Conservation (phyloP, 805 yeast genomes). For the Pichia heedii region DNA sequence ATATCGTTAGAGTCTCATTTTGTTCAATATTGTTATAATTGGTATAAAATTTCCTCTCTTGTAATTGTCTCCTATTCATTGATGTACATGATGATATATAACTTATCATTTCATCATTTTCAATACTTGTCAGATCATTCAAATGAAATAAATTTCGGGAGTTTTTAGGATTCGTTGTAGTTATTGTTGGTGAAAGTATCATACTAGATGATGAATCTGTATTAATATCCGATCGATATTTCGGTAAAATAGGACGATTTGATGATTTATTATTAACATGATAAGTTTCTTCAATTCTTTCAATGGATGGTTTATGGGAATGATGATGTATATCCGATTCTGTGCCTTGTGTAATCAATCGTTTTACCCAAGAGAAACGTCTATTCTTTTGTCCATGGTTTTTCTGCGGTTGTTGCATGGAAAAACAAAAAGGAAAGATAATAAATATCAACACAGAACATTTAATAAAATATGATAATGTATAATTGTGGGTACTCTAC, state of each 20-base stretch:
- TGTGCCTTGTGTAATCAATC: background rate
- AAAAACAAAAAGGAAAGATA: too few relatives aligned
- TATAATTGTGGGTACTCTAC: too few relatives aligned
- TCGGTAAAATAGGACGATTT: background rate
- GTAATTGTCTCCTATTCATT: background rate
- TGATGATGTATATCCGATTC: background rate
- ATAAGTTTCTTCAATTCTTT: background rate
- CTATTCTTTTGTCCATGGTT: background rate
- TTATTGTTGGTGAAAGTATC: background rate
- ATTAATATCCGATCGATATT: background rate
- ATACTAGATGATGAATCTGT: background rate
- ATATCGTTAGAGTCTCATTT: background rate
- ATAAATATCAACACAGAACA: too few relatives aligned
- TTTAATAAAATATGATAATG: too few relatives aligned
- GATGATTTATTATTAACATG: background rate
- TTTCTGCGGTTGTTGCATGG: too few relatives aligned
- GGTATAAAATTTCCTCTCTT: constrained; percentile 3
- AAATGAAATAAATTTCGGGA: background rate
- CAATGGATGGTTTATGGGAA: background rate
- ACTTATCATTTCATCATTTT: constrained; percentile 4
- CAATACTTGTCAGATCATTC: constrained; percentile 1
- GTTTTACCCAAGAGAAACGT: constrained; percentile 29
- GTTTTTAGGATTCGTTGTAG: background rate
- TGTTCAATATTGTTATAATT: background rate
- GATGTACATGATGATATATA: constrained; percentile 4